phyloP scores from a whole-genome alignment of 2,329 filamentous ascomycete species.

The Pyricularia pennisetigena region DNA sequence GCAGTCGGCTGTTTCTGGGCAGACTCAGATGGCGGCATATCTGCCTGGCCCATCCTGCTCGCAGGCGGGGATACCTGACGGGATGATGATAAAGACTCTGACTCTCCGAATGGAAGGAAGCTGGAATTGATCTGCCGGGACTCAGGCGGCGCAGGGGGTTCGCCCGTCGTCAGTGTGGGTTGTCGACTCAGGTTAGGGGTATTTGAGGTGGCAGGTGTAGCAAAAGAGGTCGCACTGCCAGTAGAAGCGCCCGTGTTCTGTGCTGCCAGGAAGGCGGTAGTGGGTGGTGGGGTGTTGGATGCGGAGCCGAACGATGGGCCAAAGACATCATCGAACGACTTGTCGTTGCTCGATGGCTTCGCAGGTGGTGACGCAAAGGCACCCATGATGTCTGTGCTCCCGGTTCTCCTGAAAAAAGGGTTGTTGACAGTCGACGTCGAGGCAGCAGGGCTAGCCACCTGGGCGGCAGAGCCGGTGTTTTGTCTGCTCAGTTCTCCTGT shows the following conservation, averaged over 20 bases:
- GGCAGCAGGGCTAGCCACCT: slow-evolving; percentile 59
- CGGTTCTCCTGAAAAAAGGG: slow-evolving; percentile 77
- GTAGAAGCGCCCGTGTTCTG: slow-evolving; percentile 49
- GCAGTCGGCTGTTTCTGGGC: slow-evolving; percentile 15
- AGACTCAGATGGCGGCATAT: slow-evolving; percentile 16
- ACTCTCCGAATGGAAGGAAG: slow-evolving; percentile 60
- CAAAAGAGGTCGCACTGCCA: slow-evolving; percentile 42
- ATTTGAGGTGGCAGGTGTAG: slow-evolving; percentile 43
- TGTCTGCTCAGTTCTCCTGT: slow-evolving; percentile 48
- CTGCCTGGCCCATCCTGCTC: slow-evolving; percentile 50
- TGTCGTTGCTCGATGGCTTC: slow-evolving; percentile 43
- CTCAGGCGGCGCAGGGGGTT: slow-evolving; percentile 57
- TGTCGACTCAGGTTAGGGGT: slow-evolving; percentile 54
- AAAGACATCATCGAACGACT: slow-evolving; percentile 79
- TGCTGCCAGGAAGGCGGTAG: slow-evolving; percentile 51
- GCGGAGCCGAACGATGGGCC: slow-evolving; percentile 41
- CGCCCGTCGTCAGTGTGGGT: slow-evolving; percentile 39
- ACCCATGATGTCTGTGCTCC: slow-evolving; percentile 49
- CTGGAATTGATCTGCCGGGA: slow-evolving; percentile 70
- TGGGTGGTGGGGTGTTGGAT: slow-evolving; percentile 30
- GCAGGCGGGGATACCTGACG: slow-evolving; percentile 67
- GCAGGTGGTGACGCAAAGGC: slow-evolving; percentile 35
- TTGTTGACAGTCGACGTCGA: slow-evolving; percentile 73
- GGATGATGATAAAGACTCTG: slow-evolving; percentile 67
- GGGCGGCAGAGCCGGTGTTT: slow-evolving; percentile 33